phyloP scores from a whole-genome alignment of 2,329 filamentous ascomycete species.

The Fusarium camptoceras region DNA sequence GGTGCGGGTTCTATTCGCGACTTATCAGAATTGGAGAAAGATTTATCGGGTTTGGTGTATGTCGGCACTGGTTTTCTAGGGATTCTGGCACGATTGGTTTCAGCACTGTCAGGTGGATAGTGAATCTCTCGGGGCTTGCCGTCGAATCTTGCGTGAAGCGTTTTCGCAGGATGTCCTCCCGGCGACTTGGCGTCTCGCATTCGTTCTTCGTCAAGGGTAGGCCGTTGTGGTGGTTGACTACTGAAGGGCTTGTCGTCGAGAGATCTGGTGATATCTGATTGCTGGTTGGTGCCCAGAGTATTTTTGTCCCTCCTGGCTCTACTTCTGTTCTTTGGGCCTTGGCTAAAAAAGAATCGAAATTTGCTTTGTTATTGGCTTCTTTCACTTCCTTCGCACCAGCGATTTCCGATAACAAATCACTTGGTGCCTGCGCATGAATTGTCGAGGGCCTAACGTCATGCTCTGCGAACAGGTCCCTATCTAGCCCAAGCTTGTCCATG shows the following conservation, averaged over 20 bases:
- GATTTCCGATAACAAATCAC: not conserved
- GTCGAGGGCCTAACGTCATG: not conserved
- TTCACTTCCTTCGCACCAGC: conserved; percentile 8
- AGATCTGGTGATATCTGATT: conserved; percentile 11
- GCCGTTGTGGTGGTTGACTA: conserved; percentile 10
- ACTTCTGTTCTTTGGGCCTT: conserved; percentile 22
- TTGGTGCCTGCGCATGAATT: not conserved
- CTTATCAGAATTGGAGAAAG: conserved; percentile 1
- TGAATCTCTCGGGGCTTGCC: conserved; percentile 20
- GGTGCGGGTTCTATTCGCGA: conserved; percentile 28
- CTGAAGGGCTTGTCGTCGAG: not conserved
- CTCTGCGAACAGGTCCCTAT: not conserved
- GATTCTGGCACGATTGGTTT: conserved; percentile 2
- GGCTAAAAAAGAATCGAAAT: conserved; percentile 55
- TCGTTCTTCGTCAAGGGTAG: conserved; percentile 13
- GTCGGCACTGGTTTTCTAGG: conserved; percentile 20
- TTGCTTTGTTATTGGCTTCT: conserved; percentile 2
- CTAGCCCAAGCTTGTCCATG: conserved; percentile 11
- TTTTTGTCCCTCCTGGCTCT: conserved; percentile 29
- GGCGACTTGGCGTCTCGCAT: not conserved
- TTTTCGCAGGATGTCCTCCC: conserved; percentile 2
- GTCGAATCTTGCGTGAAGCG: conserved; percentile 28
- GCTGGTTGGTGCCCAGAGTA: conserved; percentile 9
- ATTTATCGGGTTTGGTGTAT: not conserved
- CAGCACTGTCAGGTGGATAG: conserved; percentile 5